Evolutionary conservation across 306 rosid species (phyloP).

Genomic region (Prunus armeniaca): DNA sequence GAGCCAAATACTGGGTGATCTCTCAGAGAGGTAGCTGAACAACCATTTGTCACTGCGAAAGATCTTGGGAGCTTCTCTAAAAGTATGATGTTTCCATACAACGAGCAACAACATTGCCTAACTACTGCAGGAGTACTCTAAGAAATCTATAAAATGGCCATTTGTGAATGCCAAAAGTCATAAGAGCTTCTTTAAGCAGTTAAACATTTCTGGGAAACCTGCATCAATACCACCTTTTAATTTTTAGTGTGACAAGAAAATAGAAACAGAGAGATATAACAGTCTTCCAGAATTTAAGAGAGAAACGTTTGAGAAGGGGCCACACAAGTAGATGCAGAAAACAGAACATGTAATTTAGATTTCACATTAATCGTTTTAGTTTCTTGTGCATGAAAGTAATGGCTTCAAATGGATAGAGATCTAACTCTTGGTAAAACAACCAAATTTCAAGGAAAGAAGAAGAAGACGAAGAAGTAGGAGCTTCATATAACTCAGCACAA

Average conservation of each 20-base stretch:
- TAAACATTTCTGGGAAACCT: slow-evolving; percentile 8
- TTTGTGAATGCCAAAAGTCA: slow-evolving; percentile 8
- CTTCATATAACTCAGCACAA: neutral
- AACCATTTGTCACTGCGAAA: slow-evolving; percentile 1
- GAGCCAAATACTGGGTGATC: slow-evolving; percentile 9
- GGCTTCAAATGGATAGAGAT: slow-evolving; percentile 6
- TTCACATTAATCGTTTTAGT: neutral
- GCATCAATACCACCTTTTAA: slow-evolving; percentile 6
- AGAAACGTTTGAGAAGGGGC: neutral
- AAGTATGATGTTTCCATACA: neutral
- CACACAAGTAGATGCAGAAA: slow-evolving; percentile 7
- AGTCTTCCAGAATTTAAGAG: neutral
- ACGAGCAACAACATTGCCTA: neutral
- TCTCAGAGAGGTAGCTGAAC: slow-evolving; percentile 19
- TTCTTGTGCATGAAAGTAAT: slow-evolving; percentile 21
- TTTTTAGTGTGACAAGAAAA: slow-evolving; percentile 9
- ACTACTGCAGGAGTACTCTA: neutral
- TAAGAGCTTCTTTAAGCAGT: slow-evolving; percentile 15
- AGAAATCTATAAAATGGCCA: slow-evolving; percentile 9
- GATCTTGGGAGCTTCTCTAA: slow-evolving; percentile 11
- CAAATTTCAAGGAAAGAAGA: neutral
- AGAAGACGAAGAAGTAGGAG: too few relatives aligned
- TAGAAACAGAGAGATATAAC: slow-evolving; percentile 14
- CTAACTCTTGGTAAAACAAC: neutral
- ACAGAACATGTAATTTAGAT: slow-evolving; percentile 8